phyloP scores from a whole-genome alignment of 257 asterid species.

The Lycium ferocissimum region DNA sequence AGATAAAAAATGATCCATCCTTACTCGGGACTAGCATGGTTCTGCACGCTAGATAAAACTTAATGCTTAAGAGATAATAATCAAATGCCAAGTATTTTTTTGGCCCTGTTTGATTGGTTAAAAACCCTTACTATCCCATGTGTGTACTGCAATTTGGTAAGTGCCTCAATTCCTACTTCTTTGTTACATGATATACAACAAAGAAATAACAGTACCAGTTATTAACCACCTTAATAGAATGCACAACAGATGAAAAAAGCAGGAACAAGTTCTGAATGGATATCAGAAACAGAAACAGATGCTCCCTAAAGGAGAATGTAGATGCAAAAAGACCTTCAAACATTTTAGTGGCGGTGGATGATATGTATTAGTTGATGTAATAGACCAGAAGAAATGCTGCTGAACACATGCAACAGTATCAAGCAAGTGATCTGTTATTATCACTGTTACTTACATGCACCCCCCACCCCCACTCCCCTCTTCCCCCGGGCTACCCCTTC shows the following conservation, averaged over 20 bases:
- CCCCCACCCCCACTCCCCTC: not conserved
- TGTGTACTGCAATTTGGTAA: not conserved
- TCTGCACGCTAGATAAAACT: slow-evolving; percentile 16
- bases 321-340: slow-evolving; percentile 18
- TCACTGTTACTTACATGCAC: not conserved
- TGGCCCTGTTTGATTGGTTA: not conserved
- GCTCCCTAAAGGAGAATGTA: not conserved
- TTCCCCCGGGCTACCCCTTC: not conserved
- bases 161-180: not conserved
- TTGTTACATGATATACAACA: slow-evolving; percentile 5
- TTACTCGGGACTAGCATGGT: not conserved
- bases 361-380: not conserved
- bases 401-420: not conserved
- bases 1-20: slow-evolving; percentile 2
- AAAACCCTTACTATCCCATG: not conserved
- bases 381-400: not conserved
- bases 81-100: not conserved
- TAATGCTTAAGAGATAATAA: not conserved
- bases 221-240: not conserved
- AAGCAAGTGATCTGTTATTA: not conserved
- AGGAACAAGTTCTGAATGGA: no score
- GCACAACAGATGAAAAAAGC: not conserved
- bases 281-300: not conserved
- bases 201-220: not conserved
- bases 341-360: not conserved